Evolutionary conservation across 2,329 filamentous ascomycete species (phyloP).

Genomic region (Penicillium occitanis): DNA sequence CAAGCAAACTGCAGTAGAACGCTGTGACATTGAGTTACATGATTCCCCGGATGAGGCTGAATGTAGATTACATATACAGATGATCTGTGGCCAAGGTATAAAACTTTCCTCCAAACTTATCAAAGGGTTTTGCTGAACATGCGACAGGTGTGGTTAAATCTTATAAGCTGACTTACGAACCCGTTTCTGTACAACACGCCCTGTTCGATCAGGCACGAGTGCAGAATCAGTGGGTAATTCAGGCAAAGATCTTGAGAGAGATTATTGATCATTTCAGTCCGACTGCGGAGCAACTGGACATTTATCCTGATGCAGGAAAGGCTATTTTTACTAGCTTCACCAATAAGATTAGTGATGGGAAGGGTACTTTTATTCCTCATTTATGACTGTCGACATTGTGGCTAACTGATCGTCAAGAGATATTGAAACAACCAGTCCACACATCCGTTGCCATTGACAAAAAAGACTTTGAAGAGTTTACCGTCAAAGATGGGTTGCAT

Average conservation of each 20-base stretch:
- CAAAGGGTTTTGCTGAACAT: background rate
- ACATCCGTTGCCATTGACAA: slow-evolving; percentile 63
- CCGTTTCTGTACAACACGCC: slow-evolving; percentile 62
- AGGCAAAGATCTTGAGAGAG: slow-evolving; percentile 57
- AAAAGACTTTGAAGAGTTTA: slow-evolving; percentile 61
- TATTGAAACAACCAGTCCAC: slow-evolving; percentile 64
- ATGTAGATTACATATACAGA: slow-evolving; percentile 61
- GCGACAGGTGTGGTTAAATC: slow-evolving; percentile 60
- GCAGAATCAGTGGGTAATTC: slow-evolving; percentile 60
- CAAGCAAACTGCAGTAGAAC: slow-evolving; percentile 60
- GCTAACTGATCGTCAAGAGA: slow-evolving; percentile 45
- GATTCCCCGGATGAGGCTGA: slow-evolving; percentile 57
- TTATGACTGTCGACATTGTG: slow-evolving; percentile 20
- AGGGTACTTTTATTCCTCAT: slow-evolving; percentile 41
- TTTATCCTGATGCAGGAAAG: slow-evolving; percentile 58
- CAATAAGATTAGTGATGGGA: slow-evolving; percentile 62
- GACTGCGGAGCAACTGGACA: slow-evolving; percentile 64
- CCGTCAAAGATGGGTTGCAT: slow-evolving; percentile 59
- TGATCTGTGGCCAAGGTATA: slow-evolving; percentile 61
- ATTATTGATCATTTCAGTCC: slow-evolving; percentile 65
- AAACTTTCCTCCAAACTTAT: background rate
- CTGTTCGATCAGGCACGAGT: slow-evolving; percentile 60
- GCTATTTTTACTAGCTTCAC: slow-evolving; percentile 66
- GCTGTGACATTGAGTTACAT: slow-evolving; percentile 61
- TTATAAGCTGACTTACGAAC: slow-evolving; percentile 64